Conservation (phyloP, 2,329 filamentous ascomycete genomes). For the Pseudopyrenochaeta lycopersici region DNA sequence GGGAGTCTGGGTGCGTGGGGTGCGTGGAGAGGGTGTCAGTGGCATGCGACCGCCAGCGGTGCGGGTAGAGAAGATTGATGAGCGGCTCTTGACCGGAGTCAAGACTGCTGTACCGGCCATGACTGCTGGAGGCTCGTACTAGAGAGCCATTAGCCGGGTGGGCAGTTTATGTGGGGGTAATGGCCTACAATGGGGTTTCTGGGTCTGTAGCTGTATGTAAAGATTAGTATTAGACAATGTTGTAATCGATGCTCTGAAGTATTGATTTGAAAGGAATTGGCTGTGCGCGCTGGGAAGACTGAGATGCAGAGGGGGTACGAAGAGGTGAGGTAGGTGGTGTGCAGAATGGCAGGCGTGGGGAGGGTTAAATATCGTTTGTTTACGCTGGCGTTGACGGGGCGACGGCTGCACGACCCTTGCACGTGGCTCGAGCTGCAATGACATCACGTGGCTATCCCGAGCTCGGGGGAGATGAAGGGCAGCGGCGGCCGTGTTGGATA, state of each 20-base stretch:
- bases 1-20: slow-evolving; percentile 58
- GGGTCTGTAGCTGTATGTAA: slow-evolving; percentile 39
- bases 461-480: slow-evolving; percentile 13
- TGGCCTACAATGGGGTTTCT: slow-evolving; percentile 38
- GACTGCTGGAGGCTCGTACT: slow-evolving; percentile 44
- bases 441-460: slow-evolving; percentile 36
- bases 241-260: slow-evolving; percentile 51
- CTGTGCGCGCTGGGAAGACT: slow-evolving; percentile 23
- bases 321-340: slow-evolving; percentile 24
- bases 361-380: slow-evolving; percentile 48
- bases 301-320: slow-evolving; percentile 12
- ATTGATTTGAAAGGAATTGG: slow-evolving; percentile 46
- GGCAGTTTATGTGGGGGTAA: slow-evolving; percentile 6
- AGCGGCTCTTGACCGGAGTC: slow-evolving; percentile 94
- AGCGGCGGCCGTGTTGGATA: no score
- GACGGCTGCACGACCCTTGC: slow-evolving; percentile 29
- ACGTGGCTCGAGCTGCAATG: slow-evolving; percentile 27
- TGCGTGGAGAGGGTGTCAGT: slow-evolving; percentile 86
- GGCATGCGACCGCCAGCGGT: slow-evolving; percentile 95
- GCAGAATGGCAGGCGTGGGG: slow-evolving; percentile 29
- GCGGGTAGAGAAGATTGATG: slow-evolving; percentile 88
- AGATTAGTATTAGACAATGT: slow-evolving; percentile 51
- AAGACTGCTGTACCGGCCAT: slow-evolving; percentile 88
- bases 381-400: slow-evolving; percentile 42
- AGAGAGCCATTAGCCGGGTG: slow-evolving; percentile 26